Evolutionary conservation across 208 protist genomes (phyloP).

Genomic region (Acanthamoeba castellanii): DNA sequence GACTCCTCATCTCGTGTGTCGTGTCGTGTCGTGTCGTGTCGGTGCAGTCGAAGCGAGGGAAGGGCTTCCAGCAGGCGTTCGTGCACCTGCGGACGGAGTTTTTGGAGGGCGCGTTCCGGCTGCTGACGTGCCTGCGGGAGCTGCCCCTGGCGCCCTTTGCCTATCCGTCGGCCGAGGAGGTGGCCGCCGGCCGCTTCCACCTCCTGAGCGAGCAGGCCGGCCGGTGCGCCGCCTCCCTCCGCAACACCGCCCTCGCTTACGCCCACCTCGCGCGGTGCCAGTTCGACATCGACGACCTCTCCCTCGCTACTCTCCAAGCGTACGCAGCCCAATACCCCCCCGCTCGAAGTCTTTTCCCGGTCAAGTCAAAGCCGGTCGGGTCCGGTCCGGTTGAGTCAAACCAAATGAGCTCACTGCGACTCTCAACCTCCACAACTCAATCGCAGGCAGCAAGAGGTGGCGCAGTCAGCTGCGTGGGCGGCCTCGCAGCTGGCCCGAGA

Average conservation of each 20-base stretch:
- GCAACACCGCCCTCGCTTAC: neutral
- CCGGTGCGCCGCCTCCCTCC: neutral
- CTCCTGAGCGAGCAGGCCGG: neutral
- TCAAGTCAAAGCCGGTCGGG: no score
- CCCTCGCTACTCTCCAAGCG: neutral
- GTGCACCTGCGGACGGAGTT: neutral
- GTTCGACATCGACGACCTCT: constrained; percentile 25
- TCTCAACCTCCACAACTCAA: no score
- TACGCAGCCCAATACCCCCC: neutral
- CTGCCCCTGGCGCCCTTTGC: neutral
- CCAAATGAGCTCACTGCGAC: no score
- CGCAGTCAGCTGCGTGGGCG: constrained; percentile 13
- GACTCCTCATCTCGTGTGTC: neutral
- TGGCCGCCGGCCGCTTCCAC: neutral
- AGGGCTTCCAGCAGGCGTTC: constrained; percentile 36
- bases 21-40: neutral
- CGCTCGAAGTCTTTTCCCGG: no score
- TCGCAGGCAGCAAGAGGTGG: constrained; percentile 14
- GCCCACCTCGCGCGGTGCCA: constrained; percentile 22
- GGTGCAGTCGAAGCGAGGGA: neutral
- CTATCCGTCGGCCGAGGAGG: neutral
- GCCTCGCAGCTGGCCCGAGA: neutral
- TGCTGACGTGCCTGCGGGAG: neutral
- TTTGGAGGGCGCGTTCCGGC: neutral
- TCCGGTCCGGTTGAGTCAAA: no score